Evolutionary conservation across 192 early-diverging fungal species (phyloP), one percentile per base, ranked within the genome.

Genomic region (Coemansia javaensis): DNA sequence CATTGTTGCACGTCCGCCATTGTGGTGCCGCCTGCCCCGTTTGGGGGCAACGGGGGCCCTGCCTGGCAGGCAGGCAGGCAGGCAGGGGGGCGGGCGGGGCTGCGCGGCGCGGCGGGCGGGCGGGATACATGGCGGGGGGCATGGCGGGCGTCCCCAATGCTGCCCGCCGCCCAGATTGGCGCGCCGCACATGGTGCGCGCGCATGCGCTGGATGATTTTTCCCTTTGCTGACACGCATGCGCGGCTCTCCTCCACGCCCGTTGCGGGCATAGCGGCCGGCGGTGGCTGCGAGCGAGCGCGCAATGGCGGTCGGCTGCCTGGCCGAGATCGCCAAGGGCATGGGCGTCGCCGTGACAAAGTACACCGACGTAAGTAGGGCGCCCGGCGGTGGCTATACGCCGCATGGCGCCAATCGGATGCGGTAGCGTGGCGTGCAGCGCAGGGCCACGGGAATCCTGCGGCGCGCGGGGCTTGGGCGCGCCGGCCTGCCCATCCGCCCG

Each of bases 281-380:
- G 15, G 79, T 81, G 49, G 78, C 82, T 3, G 65, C 76, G 18
- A 77, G 82, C 40, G 92, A 95, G 59, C 86, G 92, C 30, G 89
- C 86, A 32, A 92, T 93, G 90, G 88, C 90, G 7, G 81, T 91
- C 33, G 92, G 92, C 9, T 90, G 85, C 42, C 61, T 95, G 40
- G 87, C 88, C 18, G 92, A 95, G 75, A 80, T 83, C 35, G 77
- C 71, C 18, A 67, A 67, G 50, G 66, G 66, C 82, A 89, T 74
- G 71, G 64, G 64, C 9, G 59, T 58, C 0, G 59, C 40, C 23
- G 63, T 74, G 27, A 74, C 71, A 47, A 74, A 74, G 23, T 74
- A 74, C 40, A 58, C 64, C 25, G 64, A 74, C 47, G 78, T 79
- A 75, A 55, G 59, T 47, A n/a, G 14, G 7, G 5, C 15, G 20